Percentiles rank a stretch among this genome's conserved stretches.
phyloP scores from a whole-genome alignment of 2,329 filamentous ascomycete species.

The Thermothelomyces thermophilus region DNA sequence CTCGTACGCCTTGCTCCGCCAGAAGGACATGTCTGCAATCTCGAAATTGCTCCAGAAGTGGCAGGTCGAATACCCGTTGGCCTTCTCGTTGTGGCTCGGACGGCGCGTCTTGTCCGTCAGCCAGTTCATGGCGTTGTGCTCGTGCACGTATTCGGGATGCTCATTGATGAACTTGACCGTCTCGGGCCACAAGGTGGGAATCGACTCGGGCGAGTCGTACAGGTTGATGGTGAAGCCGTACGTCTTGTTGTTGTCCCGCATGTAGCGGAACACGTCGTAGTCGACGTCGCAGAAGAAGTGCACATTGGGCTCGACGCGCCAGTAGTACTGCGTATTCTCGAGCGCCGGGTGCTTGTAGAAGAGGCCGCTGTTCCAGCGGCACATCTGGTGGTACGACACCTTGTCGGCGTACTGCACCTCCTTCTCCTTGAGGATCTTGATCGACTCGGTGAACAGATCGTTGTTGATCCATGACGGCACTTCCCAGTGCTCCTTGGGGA shows the following conservation, averaged over 20 bases:
- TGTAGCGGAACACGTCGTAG: conserved; percentile 97
- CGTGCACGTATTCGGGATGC: conserved; percentile 71
- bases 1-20: conserved; percentile 82
- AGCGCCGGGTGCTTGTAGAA: conserved; percentile 96
- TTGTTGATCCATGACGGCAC: conserved; percentile 87
- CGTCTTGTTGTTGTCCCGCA: conserved; percentile 97
- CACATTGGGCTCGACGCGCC: conserved; percentile 97
- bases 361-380: conserved; percentile 95
- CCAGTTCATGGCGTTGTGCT: conserved; percentile 84
- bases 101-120: conserved; percentile 70
- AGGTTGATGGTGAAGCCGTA: conserved; percentile 98
- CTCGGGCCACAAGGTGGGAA: conserved; percentile 90
- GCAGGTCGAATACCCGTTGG: conserved; percentile 93
- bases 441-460: conserved; percentile 78
- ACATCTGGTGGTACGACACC: conserved; percentile 97
- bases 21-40: conserved; percentile 88
- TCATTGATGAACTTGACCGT: conserved; percentile 83
- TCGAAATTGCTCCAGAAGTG: conserved; percentile 99
- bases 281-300: conserved; percentile 99
- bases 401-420: conserved; percentile 85
- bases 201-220: conserved; percentile 83
- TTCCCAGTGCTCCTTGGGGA: conserved; percentile 94
- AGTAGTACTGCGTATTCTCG: conserved; percentile 80
- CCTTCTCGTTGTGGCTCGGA: conserved; percentile 71
- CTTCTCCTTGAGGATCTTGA: conserved; percentile 73